Evolutionary conservation across 2,329 filamentous ascomycete species (phyloP).

Genomic region (Fusarium globosum): DNA sequence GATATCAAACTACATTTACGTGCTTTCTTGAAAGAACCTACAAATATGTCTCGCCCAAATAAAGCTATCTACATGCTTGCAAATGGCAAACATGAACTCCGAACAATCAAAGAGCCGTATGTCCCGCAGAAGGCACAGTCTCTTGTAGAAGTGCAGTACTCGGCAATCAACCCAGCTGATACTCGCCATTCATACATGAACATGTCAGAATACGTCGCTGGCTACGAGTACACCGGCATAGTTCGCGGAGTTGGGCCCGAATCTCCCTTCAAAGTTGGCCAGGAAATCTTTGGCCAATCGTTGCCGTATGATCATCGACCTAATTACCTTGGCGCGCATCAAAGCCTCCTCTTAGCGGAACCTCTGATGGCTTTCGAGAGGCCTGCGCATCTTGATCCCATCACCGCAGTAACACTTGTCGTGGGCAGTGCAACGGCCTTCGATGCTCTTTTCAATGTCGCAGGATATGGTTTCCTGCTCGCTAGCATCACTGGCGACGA

Average conservation of each 20-base stretch:
- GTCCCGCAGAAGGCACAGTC: neutral
- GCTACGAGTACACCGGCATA: constrained; percentile 21
- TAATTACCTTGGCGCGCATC: constrained; percentile 20
- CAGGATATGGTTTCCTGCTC: neutral
- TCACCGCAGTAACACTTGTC: neutral
- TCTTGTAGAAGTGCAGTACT: constrained; percentile 27
- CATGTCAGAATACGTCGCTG: constrained; percentile 9
- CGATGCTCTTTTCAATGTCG: constrained; percentile 4
- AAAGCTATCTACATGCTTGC: constrained; percentile 13
- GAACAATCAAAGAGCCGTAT: neutral
- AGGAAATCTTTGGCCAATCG: constrained; percentile 21
- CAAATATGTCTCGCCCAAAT: neutral
- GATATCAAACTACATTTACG: fast-evolving
- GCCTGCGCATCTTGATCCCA: neutral
- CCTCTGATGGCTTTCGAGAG: neutral
- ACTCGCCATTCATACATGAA: constrained; percentile 22
- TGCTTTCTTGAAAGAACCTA: fast-evolving
- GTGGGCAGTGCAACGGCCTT: neutral
- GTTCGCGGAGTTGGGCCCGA: neutral
- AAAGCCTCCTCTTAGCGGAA: constrained; percentile 22
- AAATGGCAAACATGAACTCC: neutral
- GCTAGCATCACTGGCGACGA: neutral
- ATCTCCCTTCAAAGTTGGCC: constrained; percentile 1
- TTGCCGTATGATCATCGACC: constrained; percentile 14
- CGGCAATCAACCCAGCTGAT: constrained; percentile 28